A percentile compares a stretch with the other conserved stretches of the same genome.
Conservation (phyloP, 768 basidiomycete genomes). For the Boletus rex-veris region DNA sequence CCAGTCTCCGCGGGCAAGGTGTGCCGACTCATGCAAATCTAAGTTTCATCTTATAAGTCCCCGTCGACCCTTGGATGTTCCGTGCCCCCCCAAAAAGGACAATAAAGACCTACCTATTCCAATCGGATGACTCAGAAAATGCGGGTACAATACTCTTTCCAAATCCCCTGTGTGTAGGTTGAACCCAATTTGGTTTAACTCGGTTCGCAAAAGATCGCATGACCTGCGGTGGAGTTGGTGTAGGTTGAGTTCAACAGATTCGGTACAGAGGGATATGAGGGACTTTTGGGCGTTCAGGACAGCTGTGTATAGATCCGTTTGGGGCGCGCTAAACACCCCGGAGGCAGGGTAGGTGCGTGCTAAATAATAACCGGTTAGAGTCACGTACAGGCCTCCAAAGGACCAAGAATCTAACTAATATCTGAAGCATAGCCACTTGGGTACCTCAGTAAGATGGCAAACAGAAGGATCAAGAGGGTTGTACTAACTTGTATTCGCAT, state of each 20-base stretch:
- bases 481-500: conserved; percentile 80
- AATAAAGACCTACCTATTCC: conserved; percentile 64
- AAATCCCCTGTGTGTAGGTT: conserved; percentile 50
- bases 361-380: conserved; percentile 27
- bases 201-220: conserved; percentile 59
- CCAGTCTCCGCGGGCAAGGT: conserved; percentile 54
- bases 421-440: conserved; percentile 88
- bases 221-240: conserved; percentile 77
- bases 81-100: background rate
- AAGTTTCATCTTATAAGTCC: conserved; percentile 12
- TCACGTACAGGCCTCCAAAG: background rate
- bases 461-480: background rate
- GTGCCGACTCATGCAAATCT: conserved; percentile 88
- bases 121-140: conserved; percentile 88
- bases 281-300: conserved; percentile 71
- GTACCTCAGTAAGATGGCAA: conserved; percentile 1
- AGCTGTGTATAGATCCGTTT: conserved; percentile 81
- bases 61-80: conserved; percentile 4
- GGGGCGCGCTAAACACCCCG: conserved; percentile 74
- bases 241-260: conserved; percentile 53
- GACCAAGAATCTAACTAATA: conserved; percentile 59
- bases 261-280: conserved; percentile 59
- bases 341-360: conserved; percentile 87
- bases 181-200: conserved; percentile 64
- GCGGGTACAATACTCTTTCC: conserved; percentile 79